phyloP scores from a whole-genome alignment of 2,329 filamentous ascomycete genomes.

The Ilyonectria robusta region DNA sequence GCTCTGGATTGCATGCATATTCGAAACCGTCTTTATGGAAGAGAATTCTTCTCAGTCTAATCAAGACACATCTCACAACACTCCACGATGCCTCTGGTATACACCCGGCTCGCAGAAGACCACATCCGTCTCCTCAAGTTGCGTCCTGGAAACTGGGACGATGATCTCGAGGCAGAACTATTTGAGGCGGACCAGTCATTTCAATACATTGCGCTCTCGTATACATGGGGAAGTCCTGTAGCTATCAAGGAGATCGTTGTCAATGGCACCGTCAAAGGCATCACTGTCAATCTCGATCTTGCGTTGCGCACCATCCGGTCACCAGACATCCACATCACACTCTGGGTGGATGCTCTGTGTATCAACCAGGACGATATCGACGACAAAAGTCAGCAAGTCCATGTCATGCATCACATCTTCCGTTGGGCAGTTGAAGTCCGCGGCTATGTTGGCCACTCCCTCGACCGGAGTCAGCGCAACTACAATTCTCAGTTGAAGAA shows the following conservation, averaged over 20 bases:
- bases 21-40: neutral
- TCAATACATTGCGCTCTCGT: slow-evolving; percentile 46
- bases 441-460: slow-evolving; percentile 33
- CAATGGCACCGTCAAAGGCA: slow-evolving; percentile 36
- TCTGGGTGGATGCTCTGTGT: slow-evolving; percentile 48
- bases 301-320: slow-evolving; percentile 46
- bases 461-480: slow-evolving; percentile 18
- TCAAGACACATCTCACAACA: neutral
- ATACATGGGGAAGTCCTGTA: slow-evolving; percentile 46
- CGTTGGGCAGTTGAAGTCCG: slow-evolving; percentile 35
- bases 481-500: slow-evolving; percentile 23
- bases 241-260: slow-evolving; percentile 37
- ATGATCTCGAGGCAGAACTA: slow-evolving; percentile 29
- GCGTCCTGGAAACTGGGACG: slow-evolving; percentile 33
- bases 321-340: slow-evolving; percentile 8
- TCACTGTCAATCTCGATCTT: slow-evolving; percentile 48
- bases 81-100: slow-evolving; percentile 19
- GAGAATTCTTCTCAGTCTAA: neutral
- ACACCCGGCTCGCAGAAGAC: slow-evolving; percentile 23
- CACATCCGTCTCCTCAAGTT: slow-evolving; percentile 35
- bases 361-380: slow-evolving; percentile 43
- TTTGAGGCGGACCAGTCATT: slow-evolving; percentile 32
- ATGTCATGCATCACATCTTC: slow-evolving; percentile 44
- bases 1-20: neutral
- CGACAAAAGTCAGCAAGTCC: slow-evolving; percentile 45